Percentiles rank a stretch among this genome's conserved stretches.
Evolutionary conservation across 2,329 filamentous ascomycete genomes (phyloP).

Genomic region (Capronia americana): DNA sequence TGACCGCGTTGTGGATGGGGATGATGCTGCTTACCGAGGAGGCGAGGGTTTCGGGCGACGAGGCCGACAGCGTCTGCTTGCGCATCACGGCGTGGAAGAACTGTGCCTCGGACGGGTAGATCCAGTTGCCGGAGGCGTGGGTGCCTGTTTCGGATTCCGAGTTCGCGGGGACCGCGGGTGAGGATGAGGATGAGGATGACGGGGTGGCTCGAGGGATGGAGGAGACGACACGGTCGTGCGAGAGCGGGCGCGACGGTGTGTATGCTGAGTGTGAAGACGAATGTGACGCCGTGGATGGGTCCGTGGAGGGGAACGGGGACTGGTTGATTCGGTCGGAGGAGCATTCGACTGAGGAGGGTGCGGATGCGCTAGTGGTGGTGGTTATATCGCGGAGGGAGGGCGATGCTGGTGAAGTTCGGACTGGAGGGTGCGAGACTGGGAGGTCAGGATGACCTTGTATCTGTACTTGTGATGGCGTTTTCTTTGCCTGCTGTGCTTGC

Average conservation of each 20-base stretch:
- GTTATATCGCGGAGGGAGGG: not conserved
- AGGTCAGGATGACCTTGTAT: not conserved
- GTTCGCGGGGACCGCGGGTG: slow-evolving; percentile 64
- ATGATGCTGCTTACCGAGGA: slow-evolving; percentile 70
- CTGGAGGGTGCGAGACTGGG: not conserved
- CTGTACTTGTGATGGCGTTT: slow-evolving; percentile 5
- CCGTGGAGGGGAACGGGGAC: slow-evolving; percentile 28
- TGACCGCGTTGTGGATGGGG: slow-evolving; percentile 98
- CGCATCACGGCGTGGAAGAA: slow-evolving; percentile 97
- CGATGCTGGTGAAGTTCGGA: not conserved
- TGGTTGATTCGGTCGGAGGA: slow-evolving; percentile 39
- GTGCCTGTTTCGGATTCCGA: slow-evolving; percentile 79
- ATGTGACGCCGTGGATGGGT: not conserved
- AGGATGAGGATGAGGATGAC: slow-evolving; percentile 30
- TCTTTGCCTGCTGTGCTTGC: slow-evolving; percentile 45
- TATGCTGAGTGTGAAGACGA: slow-evolving; percentile 14
- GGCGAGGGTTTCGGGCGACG: slow-evolving; percentile 53
- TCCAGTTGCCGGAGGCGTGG: slow-evolving; percentile 80
- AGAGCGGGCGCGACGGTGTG: slow-evolving; percentile 58
- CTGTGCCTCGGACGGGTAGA: slow-evolving; percentile 95
- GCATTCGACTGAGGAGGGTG: slow-evolving; percentile 32
- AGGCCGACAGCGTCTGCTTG: slow-evolving; percentile 69
- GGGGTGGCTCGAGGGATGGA: slow-evolving; percentile 73
- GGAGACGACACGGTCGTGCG: slow-evolving; percentile 74
- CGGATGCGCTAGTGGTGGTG: slow-evolving; percentile 39